A percentile compares a stretch with the other conserved stretches of the same genome.
These are phyloP conservation scores for Eimeria maxima DNA, from an alignment of 169 alveolate genomes.

Conservation along the genomic window DNA sequence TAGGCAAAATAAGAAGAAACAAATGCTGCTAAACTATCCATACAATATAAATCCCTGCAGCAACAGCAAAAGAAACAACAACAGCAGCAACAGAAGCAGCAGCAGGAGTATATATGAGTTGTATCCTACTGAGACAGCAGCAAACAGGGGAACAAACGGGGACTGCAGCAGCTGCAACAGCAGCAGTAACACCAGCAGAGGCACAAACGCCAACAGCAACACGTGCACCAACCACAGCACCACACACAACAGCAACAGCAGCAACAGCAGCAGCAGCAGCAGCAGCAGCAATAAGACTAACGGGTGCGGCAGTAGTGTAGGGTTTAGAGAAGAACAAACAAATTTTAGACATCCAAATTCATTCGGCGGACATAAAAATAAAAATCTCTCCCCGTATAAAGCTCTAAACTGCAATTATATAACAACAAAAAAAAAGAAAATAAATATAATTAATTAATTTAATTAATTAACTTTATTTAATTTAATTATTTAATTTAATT, in stretches of 20 bases:
- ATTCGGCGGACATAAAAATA: slow-evolving; percentile 91
- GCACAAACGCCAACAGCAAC: neutral
- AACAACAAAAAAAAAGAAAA: neutral
- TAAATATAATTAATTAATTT: too few species aligned
- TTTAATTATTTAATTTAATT: too few species aligned
- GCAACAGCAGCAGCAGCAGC: neutral
- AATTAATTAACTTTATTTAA: too few species aligned
- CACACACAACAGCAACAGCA: neutral
- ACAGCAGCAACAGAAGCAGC: too few species aligned
- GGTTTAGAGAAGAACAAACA: slow-evolving; percentile 92
- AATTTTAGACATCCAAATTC: slow-evolving; percentile 92
- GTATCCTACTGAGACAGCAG: neutral
- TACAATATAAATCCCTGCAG: slow-evolving; percentile 88
- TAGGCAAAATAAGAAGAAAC: slow-evolving; percentile 89
- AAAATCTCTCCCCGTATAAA: slow-evolving; percentile 38
- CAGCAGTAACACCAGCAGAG: too few species aligned
- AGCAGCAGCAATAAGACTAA: neutral
- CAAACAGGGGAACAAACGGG: neutral
- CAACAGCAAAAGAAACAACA: neutral
- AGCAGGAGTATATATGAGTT: too few species aligned
- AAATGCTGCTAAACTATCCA: slow-evolving; percentile 88
- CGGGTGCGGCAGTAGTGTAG: slow-evolving; percentile 86
- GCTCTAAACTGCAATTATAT: slow-evolving; percentile 63
- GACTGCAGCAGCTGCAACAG: too few species aligned
- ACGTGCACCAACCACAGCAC: slow-evolving; percentile 19